Evolutionary conservation across 371 early-diverging fungal genomes (phyloP), one percentile per base, ranked within the genome.

Genomic region (Catenaria anguillulae): DNA sequence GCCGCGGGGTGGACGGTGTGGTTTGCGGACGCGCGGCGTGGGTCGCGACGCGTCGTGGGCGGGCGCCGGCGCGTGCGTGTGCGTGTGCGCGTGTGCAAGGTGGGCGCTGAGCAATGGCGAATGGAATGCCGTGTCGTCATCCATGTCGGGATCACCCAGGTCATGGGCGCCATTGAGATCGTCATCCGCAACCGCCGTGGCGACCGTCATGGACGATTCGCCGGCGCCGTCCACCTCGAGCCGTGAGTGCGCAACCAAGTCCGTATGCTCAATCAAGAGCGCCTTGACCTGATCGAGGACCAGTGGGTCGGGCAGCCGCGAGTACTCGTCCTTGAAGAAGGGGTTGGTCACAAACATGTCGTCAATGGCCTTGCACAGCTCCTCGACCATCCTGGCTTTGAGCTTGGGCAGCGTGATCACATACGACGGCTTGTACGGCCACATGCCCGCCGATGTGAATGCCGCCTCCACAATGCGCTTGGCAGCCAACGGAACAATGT

Each of bases 221-320:
- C 40, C 40, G 40, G 10, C 40, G 40, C 40, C 40, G 10, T 5
- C 40, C 40, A 40, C 40, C 21, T 43, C 45, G 45, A 43, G 45
- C 45, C 19, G 19, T 23, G 45, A 19, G 45, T 43, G 29, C 5
- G 52, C 52, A 2, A 50, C 4, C 52, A 50, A 15, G 52, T 50
- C 52, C 31, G 52, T 50, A 31, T 50, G 52, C 29, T 50, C 29
- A 23, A 50, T 50, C 4, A 50, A 23, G 26, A 50, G 31, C 5
- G 52, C 26, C 52, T 50, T 50, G 52, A 50, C 52, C 4, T 50
- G 52, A 31, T 50, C 52, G 29, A 50, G 52, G 29, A 50, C 52
- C 21, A 26, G 29, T 31, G 52, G 15, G 15, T 26, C 26, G 26
- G 52, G 52, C 29, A 50, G 29, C 29, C 52, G 52, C 10, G 29